Conservation (phyloP, 768 basidiomycete genomes). For the Piloderma croceum region DNA sequence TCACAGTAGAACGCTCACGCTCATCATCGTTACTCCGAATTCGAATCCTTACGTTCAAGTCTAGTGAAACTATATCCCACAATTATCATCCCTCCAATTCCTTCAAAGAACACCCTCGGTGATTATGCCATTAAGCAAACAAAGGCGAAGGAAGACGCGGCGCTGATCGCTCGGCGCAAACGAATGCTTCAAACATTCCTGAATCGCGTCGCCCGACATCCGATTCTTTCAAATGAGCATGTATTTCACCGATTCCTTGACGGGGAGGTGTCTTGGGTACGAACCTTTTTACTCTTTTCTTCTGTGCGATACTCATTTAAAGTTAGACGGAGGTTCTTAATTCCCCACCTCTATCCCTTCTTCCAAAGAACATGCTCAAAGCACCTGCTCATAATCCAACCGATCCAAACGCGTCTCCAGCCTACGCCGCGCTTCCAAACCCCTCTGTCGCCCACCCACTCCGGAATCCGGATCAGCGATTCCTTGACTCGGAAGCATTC, state of each 20-base stretch:
- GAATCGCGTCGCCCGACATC: conserved; percentile 83
- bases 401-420: conserved; percentile 61
- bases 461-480: conserved; percentile 90
- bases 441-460: conserved; percentile 86
- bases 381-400: conserved; percentile 95
- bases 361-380: conserved; percentile 94
- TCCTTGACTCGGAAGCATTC: conserved; percentile 92
- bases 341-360: conserved; percentile 82
- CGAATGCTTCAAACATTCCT: conserved; percentile 95
- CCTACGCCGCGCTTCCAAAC: conserved; percentile 82
- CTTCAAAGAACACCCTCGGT: conserved; percentile 90
- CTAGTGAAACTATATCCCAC: conserved; percentile 91
- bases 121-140: conserved; percentile 98
- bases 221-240: conserved; percentile 93
- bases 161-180: conserved; percentile 86
- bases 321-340: conserved; percentile 83
- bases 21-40: conserved; percentile 92
- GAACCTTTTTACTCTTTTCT: conserved; percentile 17
- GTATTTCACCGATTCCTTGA: conserved; percentile 95
- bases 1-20: conserved; percentile 65
- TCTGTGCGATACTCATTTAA: conserved; percentile 5
- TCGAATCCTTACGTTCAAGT: conserved; percentile 83
- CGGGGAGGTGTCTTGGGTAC: conserved; percentile 92
- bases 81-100: conserved; percentile 94
- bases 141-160: conserved; percentile 95